Conservation (phyloP, 2,329 filamentous ascomycete genomes). For the Hypomyces rosellus region DNA sequence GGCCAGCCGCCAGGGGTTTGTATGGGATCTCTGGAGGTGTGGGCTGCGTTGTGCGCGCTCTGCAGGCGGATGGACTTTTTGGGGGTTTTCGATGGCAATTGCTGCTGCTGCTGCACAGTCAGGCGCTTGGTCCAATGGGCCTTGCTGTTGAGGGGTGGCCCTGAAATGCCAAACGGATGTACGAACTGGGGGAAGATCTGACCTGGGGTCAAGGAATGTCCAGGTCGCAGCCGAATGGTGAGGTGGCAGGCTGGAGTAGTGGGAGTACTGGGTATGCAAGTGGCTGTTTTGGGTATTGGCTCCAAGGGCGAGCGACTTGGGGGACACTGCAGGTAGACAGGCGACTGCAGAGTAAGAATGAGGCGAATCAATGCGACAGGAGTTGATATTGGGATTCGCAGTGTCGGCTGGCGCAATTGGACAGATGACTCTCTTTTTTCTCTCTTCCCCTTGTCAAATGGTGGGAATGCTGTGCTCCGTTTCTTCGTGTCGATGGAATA, state of each 20-base stretch:
- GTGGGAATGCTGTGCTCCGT: too few relatives aligned
- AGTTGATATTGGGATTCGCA: neutral
- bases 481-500: too few relatives aligned
- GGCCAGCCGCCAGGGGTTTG: neutral
- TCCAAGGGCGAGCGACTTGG: slow-evolving; percentile 9
- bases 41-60: neutral
- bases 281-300: slow-evolving; percentile 11
- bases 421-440: neutral
- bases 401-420: neutral
- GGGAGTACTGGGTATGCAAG: slow-evolving; percentile 4
- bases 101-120: slow-evolving; percentile 8
- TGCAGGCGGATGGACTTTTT: slow-evolving; percentile 4
- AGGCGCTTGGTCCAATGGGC: slow-evolving; percentile 3
- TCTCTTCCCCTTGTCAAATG: too few relatives aligned
- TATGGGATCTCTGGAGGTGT: slow-evolving; percentile 2
- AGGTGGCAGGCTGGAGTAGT: slow-evolving; percentile 10
- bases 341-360: slow-evolving; percentile 6
- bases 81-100: slow-evolving; percentile 1
- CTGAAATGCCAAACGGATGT: slow-evolving; percentile 2
- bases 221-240: slow-evolving; percentile 11
- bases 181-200: slow-evolving; percentile 11
- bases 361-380: slow-evolving; percentile 6
- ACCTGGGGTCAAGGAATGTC: slow-evolving; percentile 10
- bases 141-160: slow-evolving; percentile 8
- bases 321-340: slow-evolving; percentile 9